phyloP scores from a whole-genome alignment of 768 basidiomycete genomes.

The Serendipita sp. region DNA sequence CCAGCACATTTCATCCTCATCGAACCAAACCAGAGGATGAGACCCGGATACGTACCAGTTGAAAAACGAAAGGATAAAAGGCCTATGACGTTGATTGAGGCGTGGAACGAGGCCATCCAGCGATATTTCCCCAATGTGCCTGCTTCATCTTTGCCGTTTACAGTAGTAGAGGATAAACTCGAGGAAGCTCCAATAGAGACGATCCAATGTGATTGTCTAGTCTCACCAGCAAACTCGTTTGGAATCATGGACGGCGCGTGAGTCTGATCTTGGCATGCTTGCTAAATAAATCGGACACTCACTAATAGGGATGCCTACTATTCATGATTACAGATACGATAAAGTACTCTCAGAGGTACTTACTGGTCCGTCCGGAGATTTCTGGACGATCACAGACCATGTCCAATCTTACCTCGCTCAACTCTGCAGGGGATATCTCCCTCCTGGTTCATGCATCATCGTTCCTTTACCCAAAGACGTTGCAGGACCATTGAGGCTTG shows the following conservation, averaged over 20 bases:
- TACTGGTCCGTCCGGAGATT: constrained; percentile 9
- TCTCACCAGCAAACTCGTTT: constrained; percentile 19
- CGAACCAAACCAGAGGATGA: not conserved
- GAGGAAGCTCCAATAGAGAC: not conserved
- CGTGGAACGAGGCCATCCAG: not conserved
- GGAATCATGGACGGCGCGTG: constrained; percentile 19
- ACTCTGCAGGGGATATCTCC: constrained; percentile 13
- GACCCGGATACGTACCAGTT: no score
- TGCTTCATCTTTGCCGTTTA: not conserved
- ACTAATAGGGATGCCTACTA: not conserved
- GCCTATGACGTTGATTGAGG: not conserved
- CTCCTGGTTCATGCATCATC: constrained; percentile 16
- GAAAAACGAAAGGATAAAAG: not conserved
- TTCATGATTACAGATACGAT: constrained; percentile 11
- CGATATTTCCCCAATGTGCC: not conserved
- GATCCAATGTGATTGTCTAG: constrained; percentile 14
- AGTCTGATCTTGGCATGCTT: not conserved
- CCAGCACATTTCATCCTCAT: constrained; percentile 1
- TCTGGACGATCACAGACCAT: constrained; percentile 11
- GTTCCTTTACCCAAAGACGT: constrained; percentile 9
- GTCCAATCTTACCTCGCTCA: constrained; percentile 13
- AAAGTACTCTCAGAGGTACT: constrained; percentile 12
- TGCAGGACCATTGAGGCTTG: not conserved
- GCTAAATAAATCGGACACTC: not conserved
- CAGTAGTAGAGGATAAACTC: not conserved